Percentiles rank a stretch among this genome's conserved stretches.
phyloP scores from a whole-genome alignment of 805 yeast genomes.

The Diddensiella caesifluorescens region DNA sequence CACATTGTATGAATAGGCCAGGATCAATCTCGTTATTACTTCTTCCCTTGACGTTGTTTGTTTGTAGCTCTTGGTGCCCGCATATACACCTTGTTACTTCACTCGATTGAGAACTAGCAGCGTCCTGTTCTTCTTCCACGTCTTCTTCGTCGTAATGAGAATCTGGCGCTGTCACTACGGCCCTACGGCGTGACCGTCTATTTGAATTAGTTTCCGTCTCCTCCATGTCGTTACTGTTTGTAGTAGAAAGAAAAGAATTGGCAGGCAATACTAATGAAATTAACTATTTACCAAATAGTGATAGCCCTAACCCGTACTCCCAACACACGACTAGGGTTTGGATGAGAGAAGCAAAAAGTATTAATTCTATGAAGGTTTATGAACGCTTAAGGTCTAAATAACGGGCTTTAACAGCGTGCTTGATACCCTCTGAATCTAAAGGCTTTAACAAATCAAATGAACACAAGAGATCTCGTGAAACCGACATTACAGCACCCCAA shows the following conservation, averaged over 20 bases:
- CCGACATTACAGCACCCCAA: constrained; percentile 97
- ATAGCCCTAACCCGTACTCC: no score
- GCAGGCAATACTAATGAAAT: no score
- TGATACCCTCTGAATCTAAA: constrained; percentile 1
- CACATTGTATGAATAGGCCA: constrained; percentile 94
- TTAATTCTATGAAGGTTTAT: no score
- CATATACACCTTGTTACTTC: constrained; percentile 55
- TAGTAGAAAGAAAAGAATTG: no score
- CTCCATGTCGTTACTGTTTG: no score
- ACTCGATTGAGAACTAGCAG: background rate
- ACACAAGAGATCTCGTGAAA: constrained; percentile 79
- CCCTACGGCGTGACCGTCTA: constrained; percentile 1
- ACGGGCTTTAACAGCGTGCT: background rate
- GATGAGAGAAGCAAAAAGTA: no score
- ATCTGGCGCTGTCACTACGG: background rate
- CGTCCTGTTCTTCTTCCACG: constrained; percentile 1
- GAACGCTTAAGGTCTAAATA: no score
- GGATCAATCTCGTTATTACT: constrained; percentile 56
- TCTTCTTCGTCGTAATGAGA: constrained; percentile 3
- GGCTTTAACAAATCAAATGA: constrained; percentile 89
- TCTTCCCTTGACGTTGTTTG: constrained; percentile 25
- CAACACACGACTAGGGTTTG: no score
- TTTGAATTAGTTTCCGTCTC: no score
- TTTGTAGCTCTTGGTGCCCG: constrained; percentile 44
- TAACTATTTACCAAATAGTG: no score